phyloP scores from a whole-genome alignment of 768 basidiomycete species.

The Tremella yokohamensis region DNA sequence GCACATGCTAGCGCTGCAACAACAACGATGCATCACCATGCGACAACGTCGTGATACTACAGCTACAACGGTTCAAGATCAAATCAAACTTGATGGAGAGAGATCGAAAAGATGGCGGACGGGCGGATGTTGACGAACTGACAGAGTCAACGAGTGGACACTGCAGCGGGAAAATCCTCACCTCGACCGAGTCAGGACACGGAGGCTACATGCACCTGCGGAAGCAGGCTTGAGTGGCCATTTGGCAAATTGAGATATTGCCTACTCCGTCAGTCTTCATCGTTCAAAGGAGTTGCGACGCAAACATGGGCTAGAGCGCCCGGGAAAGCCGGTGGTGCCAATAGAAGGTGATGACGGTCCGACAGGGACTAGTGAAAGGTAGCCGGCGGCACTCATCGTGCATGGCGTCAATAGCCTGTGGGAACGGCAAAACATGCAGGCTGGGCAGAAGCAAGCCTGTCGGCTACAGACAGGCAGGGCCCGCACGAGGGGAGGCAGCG shows the following conservation, averaged over 20 bases:
- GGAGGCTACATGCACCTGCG: background rate
- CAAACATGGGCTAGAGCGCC: background rate
- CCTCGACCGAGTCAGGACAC: background rate
- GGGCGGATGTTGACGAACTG: background rate
- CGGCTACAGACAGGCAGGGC: background rate
- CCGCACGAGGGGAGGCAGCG: background rate
- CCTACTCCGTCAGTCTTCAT: conserved; percentile 17
- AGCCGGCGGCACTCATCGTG: background rate
- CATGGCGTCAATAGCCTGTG: conserved; percentile 1
- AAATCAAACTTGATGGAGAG: background rate
- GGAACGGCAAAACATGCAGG: conserved; percentile 1
- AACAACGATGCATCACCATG: conserved; percentile 1
- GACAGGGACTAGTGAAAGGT: background rate
- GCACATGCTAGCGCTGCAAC: conserved; percentile 17
- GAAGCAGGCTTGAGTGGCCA: conserved; percentile 31
- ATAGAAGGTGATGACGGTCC: background rate
- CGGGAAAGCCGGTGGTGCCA: too few relatives aligned
- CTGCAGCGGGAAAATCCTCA: background rate
- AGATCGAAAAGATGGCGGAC: background rate
- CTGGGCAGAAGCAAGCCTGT: conserved; percentile 1
- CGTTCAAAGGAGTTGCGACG: conserved; percentile 3
- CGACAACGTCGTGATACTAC: background rate
- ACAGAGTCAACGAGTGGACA: background rate
- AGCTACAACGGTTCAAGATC: background rate
- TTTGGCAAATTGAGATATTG: conserved; percentile 35